phyloP scores from a whole-genome alignment of 2,329 filamentous ascomycete genomes.

The Paramyrothecium sp. region DNA sequence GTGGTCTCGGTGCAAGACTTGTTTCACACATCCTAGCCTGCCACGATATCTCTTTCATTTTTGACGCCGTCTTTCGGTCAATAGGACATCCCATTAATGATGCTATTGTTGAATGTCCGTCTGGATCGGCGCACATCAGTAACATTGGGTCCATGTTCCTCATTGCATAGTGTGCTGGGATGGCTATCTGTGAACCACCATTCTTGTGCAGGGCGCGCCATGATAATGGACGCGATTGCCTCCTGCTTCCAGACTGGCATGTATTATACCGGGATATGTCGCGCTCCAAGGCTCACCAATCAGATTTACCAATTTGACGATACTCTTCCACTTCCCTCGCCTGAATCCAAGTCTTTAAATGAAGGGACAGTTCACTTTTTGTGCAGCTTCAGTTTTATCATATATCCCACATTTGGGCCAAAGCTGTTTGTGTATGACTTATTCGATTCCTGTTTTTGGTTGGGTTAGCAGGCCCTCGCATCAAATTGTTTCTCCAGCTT shows the following conservation, averaged over 20 bases:
- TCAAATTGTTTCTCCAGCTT: background rate
- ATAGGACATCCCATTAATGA: no score
- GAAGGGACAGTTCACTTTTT: background rate
- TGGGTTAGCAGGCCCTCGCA: background rate
- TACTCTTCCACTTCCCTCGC: background rate
- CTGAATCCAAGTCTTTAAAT: background rate
- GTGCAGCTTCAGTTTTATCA: no score
- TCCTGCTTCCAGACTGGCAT: conserved; percentile 16
- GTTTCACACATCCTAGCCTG: conserved; percentile 10
- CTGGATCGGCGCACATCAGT: conserved; percentile 8
- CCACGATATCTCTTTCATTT: background rate
- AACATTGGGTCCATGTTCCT: no score
- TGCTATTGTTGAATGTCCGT: no score
- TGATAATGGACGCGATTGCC: background rate
- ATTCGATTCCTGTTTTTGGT: background rate
- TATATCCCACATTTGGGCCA: background rate
- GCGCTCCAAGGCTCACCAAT: conserved; percentile 10
- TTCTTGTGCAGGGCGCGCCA: conserved; percentile 14
- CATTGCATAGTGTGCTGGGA: no score
- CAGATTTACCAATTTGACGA: background rate
- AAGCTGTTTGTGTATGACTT: background rate
- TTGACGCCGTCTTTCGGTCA: no score
- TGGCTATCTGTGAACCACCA: conserved; percentile 8
- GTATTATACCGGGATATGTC: conserved; percentile 10
- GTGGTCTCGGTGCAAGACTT: conserved; percentile 14